Evolutionary conservation across 192 early-diverging fungal genomes (phyloP).

Genomic region (Podila minutissima): DNA sequence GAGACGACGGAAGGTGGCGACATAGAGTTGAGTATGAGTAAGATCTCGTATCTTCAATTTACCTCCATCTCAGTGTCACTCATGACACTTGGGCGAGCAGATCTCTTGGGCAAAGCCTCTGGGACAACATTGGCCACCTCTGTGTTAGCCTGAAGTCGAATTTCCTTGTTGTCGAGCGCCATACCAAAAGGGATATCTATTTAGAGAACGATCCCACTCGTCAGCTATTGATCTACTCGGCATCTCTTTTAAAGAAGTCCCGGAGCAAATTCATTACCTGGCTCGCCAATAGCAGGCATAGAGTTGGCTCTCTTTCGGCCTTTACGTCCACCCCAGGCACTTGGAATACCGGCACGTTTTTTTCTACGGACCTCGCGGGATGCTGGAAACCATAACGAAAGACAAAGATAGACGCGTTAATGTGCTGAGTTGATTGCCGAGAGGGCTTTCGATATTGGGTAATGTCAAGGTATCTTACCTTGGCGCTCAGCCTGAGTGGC

Average conservation of each 20-base stretch:
- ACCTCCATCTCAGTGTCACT: slow-evolving; percentile 74
- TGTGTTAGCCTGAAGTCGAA: slow-evolving; percentile 14
- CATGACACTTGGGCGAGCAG: slow-evolving; percentile 48
- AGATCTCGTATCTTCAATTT: background rate
- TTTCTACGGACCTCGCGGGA: slow-evolving; percentile 21
- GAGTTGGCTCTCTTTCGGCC: slow-evolving; percentile 48
- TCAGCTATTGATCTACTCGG: background rate
- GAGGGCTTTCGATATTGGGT: background rate
- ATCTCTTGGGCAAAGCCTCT: slow-evolving; percentile 14
- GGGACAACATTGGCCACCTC: slow-evolving; percentile 10
- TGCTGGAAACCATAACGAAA: background rate
- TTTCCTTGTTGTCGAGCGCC: background rate
- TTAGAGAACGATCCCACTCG: background rate
- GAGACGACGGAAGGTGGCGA: background rate
- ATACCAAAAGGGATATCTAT: background rate
- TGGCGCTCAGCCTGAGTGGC: slow-evolving; percentile 23
- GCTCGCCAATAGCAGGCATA: slow-evolving; percentile 38
- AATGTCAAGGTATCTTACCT: slow-evolving; percentile 2
- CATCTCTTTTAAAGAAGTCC: background rate
- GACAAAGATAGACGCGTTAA: background rate
- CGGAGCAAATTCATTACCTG: slow-evolving; percentile 15
- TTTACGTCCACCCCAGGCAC: slow-evolving; percentile 28
- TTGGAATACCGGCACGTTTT: slow-evolving; percentile 39
- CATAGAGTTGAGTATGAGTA: background rate
- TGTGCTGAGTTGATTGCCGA: background rate